These are phyloP conservation scores for Spathaspora boniae DNA, from an alignment of 805 yeast species.

Conservation along the genomic window DNA sequence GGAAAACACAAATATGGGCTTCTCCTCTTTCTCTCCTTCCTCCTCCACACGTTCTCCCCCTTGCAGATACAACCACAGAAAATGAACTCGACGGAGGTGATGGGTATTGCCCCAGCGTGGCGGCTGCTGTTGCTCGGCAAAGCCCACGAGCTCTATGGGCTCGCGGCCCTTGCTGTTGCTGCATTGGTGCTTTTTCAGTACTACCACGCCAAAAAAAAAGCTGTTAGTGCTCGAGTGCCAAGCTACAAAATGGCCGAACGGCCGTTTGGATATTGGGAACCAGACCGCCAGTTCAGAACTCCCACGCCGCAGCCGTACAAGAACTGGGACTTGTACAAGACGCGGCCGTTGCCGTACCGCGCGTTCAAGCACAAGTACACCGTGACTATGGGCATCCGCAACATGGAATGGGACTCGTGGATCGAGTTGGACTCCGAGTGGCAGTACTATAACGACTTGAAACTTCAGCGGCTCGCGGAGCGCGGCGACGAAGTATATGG, in stretches of 20 bases:
- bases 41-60: too few species aligned
- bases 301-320: conserved; percentile 49
- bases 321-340: conserved; percentile 47
- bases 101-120: too few species aligned
- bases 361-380: conserved; percentile 64
- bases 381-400: conserved; percentile 67
- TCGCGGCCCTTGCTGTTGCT: too few species aligned
- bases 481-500: conserved; percentile 48
- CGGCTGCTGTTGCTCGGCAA: too few species aligned
- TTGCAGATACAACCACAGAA: too few species aligned
- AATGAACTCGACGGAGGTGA: too few species aligned
- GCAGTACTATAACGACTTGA: conserved; percentile 51
- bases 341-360: conserved; percentile 59
- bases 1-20: too few species aligned
- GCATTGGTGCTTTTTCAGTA: too few species aligned
- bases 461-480: conserved; percentile 46
- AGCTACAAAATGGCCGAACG: conserved; percentile 18
- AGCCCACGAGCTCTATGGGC: too few species aligned
- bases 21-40: too few species aligned
- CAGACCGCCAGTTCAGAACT: conserved; percentile 44
- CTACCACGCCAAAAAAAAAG: too few species aligned
- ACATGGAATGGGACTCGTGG: conserved; percentile 61
- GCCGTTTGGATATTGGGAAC: conserved; percentile 49
- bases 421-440: conserved; percentile 68
- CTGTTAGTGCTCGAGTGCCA: too few species aligned